These are phyloP conservation scores for Beauveria varroae DNA, from an alignment of 2,329 filamentous ascomycete genomes.

Conservation along the genomic window DNA sequence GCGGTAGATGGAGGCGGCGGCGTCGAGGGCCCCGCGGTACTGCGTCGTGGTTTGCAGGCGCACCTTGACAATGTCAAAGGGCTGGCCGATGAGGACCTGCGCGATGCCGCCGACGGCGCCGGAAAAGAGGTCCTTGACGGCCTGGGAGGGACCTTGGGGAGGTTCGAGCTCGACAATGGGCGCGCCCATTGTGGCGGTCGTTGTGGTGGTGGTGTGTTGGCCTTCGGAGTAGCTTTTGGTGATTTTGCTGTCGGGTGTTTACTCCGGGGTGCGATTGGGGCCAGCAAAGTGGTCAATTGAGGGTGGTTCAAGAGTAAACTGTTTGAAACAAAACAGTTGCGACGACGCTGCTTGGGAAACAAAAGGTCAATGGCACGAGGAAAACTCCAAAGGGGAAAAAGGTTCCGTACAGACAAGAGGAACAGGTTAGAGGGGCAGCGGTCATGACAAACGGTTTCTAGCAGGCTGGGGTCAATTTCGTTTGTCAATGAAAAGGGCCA, in stretches of 20 bases:
- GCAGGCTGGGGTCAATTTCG: constrained; percentile 9
- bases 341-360: too few species aligned
- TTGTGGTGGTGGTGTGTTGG: background rate
- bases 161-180: constrained; percentile 28
- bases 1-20: constrained; percentile 75
- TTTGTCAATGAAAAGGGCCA: background rate
- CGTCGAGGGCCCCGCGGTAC: constrained; percentile 73
- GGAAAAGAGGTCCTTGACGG: constrained; percentile 82
- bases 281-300: too few species aligned
- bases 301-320: too few species aligned
- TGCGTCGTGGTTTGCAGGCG: constrained; percentile 82
- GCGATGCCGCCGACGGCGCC: constrained; percentile 88
- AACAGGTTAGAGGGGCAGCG: background rate
- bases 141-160: constrained; percentile 41
- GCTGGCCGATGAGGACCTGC: constrained; percentile 80
- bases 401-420: too few species aligned
- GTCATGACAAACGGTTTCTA: constrained; percentile 10
- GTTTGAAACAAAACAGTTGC: too few species aligned
- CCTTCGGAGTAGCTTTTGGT: background rate
- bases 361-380: background rate
- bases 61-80: constrained; percentile 93
- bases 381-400: background rate
- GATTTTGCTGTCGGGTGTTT: too few species aligned
- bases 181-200: constrained; percentile 27
- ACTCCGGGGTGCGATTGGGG: too few species aligned